These are phyloP conservation scores for Cymbopogon flexuosus DNA, from an alignment of 202 grass and related monocot genomes.

Conservation along the genomic window DNA sequence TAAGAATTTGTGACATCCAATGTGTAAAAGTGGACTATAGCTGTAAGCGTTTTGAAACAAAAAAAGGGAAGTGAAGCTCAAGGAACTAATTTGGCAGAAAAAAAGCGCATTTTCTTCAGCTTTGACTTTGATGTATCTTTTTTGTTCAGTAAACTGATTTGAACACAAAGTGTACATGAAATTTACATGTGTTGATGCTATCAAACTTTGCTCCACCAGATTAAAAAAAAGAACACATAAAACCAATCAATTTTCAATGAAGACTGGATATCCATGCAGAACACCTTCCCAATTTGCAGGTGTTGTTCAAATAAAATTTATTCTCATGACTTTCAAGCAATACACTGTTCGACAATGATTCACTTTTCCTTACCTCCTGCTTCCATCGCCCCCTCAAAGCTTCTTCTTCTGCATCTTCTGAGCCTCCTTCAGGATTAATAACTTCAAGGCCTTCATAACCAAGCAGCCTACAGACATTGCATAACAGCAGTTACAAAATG, in stretches of 20 bases:
- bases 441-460: conserved; percentile 97
- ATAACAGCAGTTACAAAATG: conserved; percentile 23
- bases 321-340: neutral
- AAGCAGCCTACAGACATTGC: conserved; percentile 45
- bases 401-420: conserved; percentile 82
- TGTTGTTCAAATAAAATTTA: neutral
- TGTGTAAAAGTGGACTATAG: neutral
- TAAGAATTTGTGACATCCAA: neutral
- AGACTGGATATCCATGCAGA: neutral
- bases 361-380: conserved; percentile 56
- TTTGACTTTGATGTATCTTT: neutral
- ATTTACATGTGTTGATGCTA: neutral
- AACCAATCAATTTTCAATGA: neutral
- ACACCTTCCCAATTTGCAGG: neutral
- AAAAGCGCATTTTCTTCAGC: neutral
- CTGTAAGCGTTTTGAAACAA: neutral
- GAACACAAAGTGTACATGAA: neutral
- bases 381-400: conserved; percentile 84
- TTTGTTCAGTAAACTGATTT: neutral
- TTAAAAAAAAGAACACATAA: neutral
- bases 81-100: neutral
- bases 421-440: conserved; percentile 88
- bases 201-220: neutral
- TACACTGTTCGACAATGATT: neutral
- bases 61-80: neutral